Evolutionary conservation across 495 filamentous ascomycete genomes (phyloP), one percentile per base, ranked within the genome.

Genomic region (Lepraria neglecta): DNA sequence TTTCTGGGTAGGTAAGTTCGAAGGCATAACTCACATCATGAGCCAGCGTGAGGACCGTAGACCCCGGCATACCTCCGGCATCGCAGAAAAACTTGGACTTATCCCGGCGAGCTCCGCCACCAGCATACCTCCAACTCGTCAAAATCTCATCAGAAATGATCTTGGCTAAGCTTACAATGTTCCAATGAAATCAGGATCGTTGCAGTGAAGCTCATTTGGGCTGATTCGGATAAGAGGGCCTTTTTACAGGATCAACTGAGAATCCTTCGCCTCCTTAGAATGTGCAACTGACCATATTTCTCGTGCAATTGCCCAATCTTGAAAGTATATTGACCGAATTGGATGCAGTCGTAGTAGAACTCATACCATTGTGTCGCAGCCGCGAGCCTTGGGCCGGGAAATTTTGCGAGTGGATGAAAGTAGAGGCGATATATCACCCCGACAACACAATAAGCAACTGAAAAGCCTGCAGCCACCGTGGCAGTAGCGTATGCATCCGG

Each of bases 11-110:
- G 0, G 0, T 46, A 46, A 7, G 2, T 21, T 11, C 3, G 44
- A n/a, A 46, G 17, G n/a, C n/a, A 4, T 19, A 5, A 46, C 44
- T 46, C 44, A 46, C 44, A 11, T 46, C 44, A 46, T 46, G 44
- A 46, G 17, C 44, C 17, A 19, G 6, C 3, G 44, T 46, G 11
- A 46, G 21, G 12, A 4, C 44, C 21, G 44, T 46, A 46, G 44
- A 19, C 44, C 44, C 44, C 21, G 44, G 44, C 44, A 46, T 21
- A 46, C 17, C 44, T 46, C 17, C 44, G 44, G 44, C 44, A 3
- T 21, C 44, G 44, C 44, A 46, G n/a, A 7, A 46, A 46, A 46
- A 46, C n/a, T 46, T 46, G 44, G 44, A 46, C 21, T 46, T 46
- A 19, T 46, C 44, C 4, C 44, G n/a, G 17, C 44, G 44, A 46